These are phyloP conservation scores for Vinca minor DNA, from an alignment of 257 asterid genomes.

Conservation along the genomic window DNA sequence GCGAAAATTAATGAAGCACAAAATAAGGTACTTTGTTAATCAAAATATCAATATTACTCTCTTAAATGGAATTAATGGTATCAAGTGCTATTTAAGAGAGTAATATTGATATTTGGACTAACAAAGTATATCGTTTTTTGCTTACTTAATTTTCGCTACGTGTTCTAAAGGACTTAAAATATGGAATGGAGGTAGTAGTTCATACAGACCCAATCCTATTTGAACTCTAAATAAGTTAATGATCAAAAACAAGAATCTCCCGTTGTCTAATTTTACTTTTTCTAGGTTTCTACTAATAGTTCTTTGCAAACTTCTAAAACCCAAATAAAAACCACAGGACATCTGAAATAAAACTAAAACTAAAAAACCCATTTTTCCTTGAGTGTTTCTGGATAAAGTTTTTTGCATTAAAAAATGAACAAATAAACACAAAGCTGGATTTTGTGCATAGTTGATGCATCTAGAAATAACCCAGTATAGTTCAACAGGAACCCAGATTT, in stretches of 20 bases:
- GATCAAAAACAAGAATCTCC: not conserved
- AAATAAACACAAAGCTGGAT: not conserved
- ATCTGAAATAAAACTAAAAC: not conserved
- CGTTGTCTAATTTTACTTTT: not conserved
- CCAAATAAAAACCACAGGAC: not conserved
- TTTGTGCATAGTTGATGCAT: not conserved
- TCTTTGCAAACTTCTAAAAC: not conserved
- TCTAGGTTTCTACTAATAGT: not conserved
- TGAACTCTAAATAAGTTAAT: not conserved
- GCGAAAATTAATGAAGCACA: too few relatives aligned
- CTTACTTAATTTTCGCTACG: too few relatives aligned
- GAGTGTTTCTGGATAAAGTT: not conserved
- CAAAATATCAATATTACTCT: too few relatives aligned
- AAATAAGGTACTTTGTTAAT: too few relatives aligned
- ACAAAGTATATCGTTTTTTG: too few relatives aligned
- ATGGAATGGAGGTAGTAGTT: too few relatives aligned
- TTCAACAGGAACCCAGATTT: not conserved
- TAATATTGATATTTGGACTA: too few relatives aligned
- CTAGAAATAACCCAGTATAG: not conserved
- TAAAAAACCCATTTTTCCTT: not conserved
- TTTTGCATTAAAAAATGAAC: not conserved
- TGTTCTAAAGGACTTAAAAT: too few relatives aligned
- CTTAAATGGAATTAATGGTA: too few relatives aligned
- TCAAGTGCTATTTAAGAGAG: too few relatives aligned
- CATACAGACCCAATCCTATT: not conserved